Conservation (phyloP, 495 filamentous ascomycete genomes). For the Neurospora sp. region DNA sequence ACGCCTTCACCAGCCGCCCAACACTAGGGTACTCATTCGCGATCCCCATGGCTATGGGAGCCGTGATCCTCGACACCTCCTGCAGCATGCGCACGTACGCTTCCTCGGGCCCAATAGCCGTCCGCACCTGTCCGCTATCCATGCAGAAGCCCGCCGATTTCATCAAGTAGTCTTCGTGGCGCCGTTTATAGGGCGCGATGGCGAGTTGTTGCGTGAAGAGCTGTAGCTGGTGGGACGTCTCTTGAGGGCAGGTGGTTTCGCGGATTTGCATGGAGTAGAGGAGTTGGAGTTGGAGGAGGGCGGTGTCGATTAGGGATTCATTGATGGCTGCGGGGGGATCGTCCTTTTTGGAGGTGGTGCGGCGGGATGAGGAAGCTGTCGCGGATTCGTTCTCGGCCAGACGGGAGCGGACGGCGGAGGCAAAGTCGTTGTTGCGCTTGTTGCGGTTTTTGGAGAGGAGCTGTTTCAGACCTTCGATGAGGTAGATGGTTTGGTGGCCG, state of each 20-base stretch:
- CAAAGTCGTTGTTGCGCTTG: constrained; percentile 55
- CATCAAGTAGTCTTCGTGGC: constrained; percentile 27
- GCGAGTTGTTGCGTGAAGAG: constrained; percentile 75
- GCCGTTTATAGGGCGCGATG: constrained; percentile 58
- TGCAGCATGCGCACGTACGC: constrained; percentile 73
- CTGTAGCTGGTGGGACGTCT: constrained; percentile 69
- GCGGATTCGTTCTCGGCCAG: constrained; percentile 19
- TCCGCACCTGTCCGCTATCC: constrained; percentile 70
- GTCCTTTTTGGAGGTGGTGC: constrained; percentile 30
- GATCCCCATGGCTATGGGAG: constrained; percentile 64
- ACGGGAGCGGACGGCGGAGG: constrained; percentile 52
- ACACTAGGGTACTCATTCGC: constrained; percentile 50
- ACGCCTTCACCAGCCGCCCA: constrained; percentile 43
- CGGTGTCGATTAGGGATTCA: constrained; percentile 64
- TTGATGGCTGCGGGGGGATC: constrained; percentile 45
- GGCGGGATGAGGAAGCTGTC: constrained; percentile 6
- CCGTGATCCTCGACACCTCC: constrained; percentile 63
- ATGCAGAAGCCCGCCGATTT: constrained; percentile 64
- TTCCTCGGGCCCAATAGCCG: constrained; percentile 56
- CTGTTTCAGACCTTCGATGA: constrained; percentile 60
- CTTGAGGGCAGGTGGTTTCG: constrained; percentile 50
- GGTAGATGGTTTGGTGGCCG: constrained; percentile 51
- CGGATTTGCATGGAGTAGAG: constrained; percentile 58
- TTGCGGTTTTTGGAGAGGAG: constrained; percentile 65
- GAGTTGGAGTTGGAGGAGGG: constrained; percentile 63